Evolutionary conservation across 2,329 filamentous ascomycete genomes (phyloP).

Genomic region (Neonectria sp.): DNA sequence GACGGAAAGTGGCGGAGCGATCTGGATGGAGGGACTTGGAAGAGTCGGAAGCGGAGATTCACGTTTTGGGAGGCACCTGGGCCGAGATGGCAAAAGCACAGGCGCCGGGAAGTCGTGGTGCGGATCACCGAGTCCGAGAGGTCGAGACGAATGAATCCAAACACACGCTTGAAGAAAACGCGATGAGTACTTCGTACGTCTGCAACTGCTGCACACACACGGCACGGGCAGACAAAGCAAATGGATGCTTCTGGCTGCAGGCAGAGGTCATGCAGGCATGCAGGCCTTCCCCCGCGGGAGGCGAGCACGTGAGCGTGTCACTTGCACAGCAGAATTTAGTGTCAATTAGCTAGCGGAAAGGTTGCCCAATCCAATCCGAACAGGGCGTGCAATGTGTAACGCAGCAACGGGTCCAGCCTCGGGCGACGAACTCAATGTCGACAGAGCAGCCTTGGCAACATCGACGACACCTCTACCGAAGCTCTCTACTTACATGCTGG

Average conservation of each 20-base stretch:
- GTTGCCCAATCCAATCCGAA: conserved; percentile 33
- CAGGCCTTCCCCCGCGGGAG: conserved; percentile 28
- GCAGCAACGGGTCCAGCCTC: neutral
- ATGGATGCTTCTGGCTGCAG: conserved; percentile 22
- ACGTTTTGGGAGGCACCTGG: neutral
- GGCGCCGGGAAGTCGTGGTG: neutral
- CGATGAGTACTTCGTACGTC: neutral
- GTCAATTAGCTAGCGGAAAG: conserved; percentile 33
- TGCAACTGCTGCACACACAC: neutral
- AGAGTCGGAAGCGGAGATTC: conserved; percentile 10
- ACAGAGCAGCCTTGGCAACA: neutral
- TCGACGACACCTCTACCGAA: neutral
- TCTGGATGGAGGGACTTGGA: conserved; percentile 7
- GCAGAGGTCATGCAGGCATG: conserved; percentile 35
- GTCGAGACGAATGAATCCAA: neutral
- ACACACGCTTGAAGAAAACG: neutral
- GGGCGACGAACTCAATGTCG: neutral
- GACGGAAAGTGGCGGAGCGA: conserved; percentile 34
- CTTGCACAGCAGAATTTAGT: conserved; percentile 38
- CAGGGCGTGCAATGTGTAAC: neutral
- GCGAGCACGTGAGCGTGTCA: conserved; percentile 35
- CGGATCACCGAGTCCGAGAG: neutral
- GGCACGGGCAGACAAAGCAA: conserved; percentile 23
- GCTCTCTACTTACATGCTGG: neutral
- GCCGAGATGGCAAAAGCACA: neutral